These are phyloP conservation scores for Goffeauzyma gilvescens DNA, from an alignment of 768 basidiomycete genomes.

Conservation along the genomic window DNA sequence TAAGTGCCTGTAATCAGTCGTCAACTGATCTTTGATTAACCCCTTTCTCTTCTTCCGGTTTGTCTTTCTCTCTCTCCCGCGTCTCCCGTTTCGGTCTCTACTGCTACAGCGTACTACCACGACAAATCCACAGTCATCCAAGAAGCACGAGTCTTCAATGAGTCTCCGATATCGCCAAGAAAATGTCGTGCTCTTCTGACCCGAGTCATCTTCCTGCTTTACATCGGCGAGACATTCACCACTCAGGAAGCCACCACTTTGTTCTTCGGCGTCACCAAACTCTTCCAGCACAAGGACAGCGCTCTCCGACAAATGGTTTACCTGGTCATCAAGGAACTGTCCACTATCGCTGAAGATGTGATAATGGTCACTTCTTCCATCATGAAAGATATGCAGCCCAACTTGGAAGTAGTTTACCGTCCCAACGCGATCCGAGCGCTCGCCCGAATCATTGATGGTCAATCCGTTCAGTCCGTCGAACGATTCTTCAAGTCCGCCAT, in stretches of 20 bases:
- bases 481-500: slow-evolving; percentile 99
- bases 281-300: slow-evolving; percentile 97
- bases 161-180: slow-evolving; percentile 91
- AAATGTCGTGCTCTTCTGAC: slow-evolving; percentile 93
- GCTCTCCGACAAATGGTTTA: slow-evolving; percentile 96
- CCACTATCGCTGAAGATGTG: slow-evolving; percentile 88
- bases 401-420: slow-evolving; percentile 93
- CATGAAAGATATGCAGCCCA: slow-evolving; percentile 99
- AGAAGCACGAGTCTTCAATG: slow-evolving; percentile 97
- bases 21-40: too few relatives aligned
- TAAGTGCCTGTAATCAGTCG: slow-evolving; percentile 53
- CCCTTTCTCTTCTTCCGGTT: too few relatives aligned
- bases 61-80: too few relatives aligned
- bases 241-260: slow-evolving; percentile 92
- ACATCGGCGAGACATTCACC: slow-evolving; percentile 82
- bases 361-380: slow-evolving; percentile 99
- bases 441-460: slow-evolving; percentile 87
- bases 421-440: slow-evolving; percentile 93
- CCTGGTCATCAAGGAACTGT: slow-evolving; percentile 92
- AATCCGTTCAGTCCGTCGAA: slow-evolving; percentile 69
- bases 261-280: slow-evolving; percentile 96
- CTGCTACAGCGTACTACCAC: slow-evolving; percentile 30
- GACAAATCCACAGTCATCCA: slow-evolving; percentile 97
- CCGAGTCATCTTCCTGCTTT: slow-evolving; percentile 85
- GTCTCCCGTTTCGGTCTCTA: too few relatives aligned